Conservation (phyloP, 768 basidiomycete species). For the Tricholoma saponaceum region DNA sequence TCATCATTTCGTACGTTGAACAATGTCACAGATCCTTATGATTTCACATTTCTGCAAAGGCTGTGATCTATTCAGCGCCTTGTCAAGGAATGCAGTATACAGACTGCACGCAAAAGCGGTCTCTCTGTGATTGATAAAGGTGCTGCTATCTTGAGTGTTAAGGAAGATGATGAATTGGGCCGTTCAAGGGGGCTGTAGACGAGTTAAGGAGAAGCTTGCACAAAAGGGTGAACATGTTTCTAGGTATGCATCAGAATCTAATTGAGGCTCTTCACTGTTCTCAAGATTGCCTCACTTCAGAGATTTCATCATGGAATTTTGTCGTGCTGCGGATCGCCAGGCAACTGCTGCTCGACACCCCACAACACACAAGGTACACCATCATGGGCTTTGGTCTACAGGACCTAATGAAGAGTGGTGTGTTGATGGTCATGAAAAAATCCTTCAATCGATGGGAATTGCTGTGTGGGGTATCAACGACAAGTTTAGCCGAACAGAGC, state of each 20-base stretch:
- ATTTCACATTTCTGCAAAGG: neutral
- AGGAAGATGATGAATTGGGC: neutral
- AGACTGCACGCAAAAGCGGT: neutral
- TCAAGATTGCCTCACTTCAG: no score
- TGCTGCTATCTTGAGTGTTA: neutral
- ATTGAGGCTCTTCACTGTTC: no score
- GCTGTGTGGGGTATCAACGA: constrained; percentile 21
- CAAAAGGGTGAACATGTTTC: neutral
- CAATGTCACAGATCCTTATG: neutral
- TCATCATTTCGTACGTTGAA: neutral
- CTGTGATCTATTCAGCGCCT: neutral
- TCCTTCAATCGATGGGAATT: constrained; percentile 20
- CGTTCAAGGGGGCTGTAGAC: neutral
- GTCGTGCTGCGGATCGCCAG: neutral
- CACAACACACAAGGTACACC: constrained; percentile 16
- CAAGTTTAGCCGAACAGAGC: constrained; percentile 20
- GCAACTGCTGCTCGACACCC: constrained; percentile 6
- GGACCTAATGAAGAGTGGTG: constrained; percentile 29
- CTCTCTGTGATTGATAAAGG: neutral
- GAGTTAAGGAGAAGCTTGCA: neutral
- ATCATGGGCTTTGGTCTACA: constrained; percentile 15
- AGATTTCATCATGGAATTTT: neutral
- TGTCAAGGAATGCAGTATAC: neutral
- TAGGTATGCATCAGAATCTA: neutral
- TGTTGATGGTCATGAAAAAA: constrained; percentile 26